These are phyloP conservation scores for Aspergillus cejpii DNA, from an alignment of 2,329 filamentous ascomycete genomes.

Conservation along the genomic window DNA sequence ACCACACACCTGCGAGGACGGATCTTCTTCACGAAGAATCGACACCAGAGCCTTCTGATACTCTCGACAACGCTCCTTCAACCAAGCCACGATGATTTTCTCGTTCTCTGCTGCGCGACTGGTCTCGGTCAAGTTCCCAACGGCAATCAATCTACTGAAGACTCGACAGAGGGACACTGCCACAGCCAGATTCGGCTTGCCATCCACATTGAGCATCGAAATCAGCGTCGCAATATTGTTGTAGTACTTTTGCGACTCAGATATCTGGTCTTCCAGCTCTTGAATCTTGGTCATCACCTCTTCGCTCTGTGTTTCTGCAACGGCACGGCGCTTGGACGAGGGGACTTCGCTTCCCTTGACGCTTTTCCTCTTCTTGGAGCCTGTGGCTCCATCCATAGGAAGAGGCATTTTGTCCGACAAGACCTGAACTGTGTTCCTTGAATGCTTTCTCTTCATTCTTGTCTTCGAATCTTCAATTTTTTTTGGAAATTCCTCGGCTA, in stretches of 20 bases:
- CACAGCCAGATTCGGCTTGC: slow-evolving; percentile 58
- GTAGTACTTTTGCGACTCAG: slow-evolving; percentile 82
- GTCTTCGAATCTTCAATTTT: slow-evolving; percentile 17
- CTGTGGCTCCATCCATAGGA: slow-evolving; percentile 14
- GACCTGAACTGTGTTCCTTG: too few species aligned
- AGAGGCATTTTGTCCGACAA: slow-evolving; percentile 27
- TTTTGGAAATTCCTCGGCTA: slow-evolving; percentile 28
- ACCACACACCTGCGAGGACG: slow-evolving; percentile 45
- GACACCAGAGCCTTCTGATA: slow-evolving; percentile 59
- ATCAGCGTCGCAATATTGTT: slow-evolving; percentile 78
- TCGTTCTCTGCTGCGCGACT: slow-evolving; percentile 66
- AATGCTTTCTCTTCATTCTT: slow-evolving; percentile 42
- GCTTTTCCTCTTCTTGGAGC: slow-evolving; percentile 39
- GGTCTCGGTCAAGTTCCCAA: slow-evolving; percentile 61
- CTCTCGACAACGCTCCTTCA: slow-evolving; percentile 66
- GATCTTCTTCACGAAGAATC: slow-evolving; percentile 56
- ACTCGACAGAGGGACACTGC: slow-evolving; percentile 77
- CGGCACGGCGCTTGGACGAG: slow-evolving; percentile 43
- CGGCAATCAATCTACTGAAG: slow-evolving; percentile 72
- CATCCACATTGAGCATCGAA: slow-evolving; percentile 49
- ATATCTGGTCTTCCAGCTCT: slow-evolving; percentile 69
- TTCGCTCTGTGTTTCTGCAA: slow-evolving; percentile 44
- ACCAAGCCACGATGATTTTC: slow-evolving; percentile 65
- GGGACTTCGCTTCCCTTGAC: slow-evolving; percentile 26
- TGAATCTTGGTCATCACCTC: slow-evolving; percentile 62